Evolutionary conservation across 2,329 filamentous ascomycete genomes (phyloP).

Genomic region (Magnaporthales sp.): DNA sequence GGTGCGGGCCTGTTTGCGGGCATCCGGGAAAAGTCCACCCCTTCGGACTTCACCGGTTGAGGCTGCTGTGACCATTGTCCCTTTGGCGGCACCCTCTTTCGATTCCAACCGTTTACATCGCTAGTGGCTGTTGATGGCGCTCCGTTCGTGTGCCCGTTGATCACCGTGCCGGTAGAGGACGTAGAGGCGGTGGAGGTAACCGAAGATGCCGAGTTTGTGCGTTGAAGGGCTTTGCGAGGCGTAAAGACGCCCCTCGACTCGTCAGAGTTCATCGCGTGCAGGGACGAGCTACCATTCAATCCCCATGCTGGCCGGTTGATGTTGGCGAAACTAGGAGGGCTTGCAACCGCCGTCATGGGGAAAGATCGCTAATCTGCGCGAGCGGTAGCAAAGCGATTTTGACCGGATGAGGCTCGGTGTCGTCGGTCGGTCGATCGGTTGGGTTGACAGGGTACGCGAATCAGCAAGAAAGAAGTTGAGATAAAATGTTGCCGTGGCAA

Average conservation of each 20-base stretch:
- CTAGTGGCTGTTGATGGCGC: conserved; percentile 34
- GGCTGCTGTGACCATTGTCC: conserved; percentile 34
- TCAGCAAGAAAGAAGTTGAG: not conserved
- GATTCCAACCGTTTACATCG: conserved; percentile 44
- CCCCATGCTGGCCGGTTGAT: conserved; percentile 59
- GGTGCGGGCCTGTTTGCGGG: conserved; percentile 25
- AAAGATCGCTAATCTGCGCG: conserved; percentile 12
- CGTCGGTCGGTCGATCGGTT: not conserved
- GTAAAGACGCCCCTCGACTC: conserved; percentile 82
- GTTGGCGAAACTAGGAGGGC: conserved; percentile 53
- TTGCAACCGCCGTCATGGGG: conserved; percentile 62
- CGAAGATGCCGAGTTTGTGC: conserved; percentile 86
- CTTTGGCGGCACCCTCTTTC: conserved; percentile 44
- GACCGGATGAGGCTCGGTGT: not conserved
- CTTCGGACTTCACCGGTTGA: conserved; percentile 2
- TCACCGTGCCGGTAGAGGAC: conserved; percentile 50
- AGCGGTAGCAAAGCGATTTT: not conserved
- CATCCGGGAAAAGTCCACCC: conserved; percentile 36
- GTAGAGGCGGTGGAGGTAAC: conserved; percentile 57
- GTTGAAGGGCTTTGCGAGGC: conserved; percentile 78
- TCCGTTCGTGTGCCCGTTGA: conserved; percentile 54
- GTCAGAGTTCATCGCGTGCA: conserved; percentile 68
- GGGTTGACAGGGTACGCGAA: not conserved
- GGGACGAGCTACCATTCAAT: conserved; percentile 43
- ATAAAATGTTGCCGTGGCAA: conserved; percentile 1